Evolutionary conservation across 2,329 filamentous ascomycete species (phyloP).

Genomic region (Ophiostoma perfectum): DNA sequence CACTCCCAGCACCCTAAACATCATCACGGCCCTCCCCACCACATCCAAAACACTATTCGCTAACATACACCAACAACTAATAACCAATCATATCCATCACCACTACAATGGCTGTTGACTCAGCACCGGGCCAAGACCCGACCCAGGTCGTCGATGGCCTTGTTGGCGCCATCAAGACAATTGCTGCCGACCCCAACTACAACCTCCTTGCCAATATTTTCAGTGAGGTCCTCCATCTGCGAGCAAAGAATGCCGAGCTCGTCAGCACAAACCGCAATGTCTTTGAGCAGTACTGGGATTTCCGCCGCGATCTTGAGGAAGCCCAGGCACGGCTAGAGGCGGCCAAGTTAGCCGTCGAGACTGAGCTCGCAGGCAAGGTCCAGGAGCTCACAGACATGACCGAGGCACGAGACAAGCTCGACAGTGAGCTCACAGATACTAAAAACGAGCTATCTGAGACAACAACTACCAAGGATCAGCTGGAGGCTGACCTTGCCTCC

Average conservation of each 20-base stretch:
- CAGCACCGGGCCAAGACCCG: slow-evolving; percentile 19
- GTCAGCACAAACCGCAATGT: slow-evolving; percentile 32
- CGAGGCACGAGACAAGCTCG: slow-evolving; percentile 21
- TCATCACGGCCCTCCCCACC: not conserved
- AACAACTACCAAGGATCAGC: slow-evolving; percentile 13
- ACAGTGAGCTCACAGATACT: slow-evolving; percentile 26
- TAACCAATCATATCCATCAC: not conserved
- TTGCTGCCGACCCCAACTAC: slow-evolving; percentile 35
- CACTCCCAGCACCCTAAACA: not conserved
- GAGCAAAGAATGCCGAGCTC: slow-evolving; percentile 33
- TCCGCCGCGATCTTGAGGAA: slow-evolving; percentile 33
- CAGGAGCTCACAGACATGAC: slow-evolving; percentile 28
- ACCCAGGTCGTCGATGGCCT: slow-evolving; percentile 31
- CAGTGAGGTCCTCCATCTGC: slow-evolving; percentile 33
- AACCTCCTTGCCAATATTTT: slow-evolving; percentile 34
- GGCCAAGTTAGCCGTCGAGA: slow-evolving; percentile 30
- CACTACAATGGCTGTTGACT: slow-evolving; percentile 18
- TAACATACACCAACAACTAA: not conserved
- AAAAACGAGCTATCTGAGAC: slow-evolving; percentile 28
- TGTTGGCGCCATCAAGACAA: slow-evolving; percentile 34
- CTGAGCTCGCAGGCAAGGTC: slow-evolving; percentile 28
- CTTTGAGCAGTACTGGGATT: slow-evolving; percentile 34
- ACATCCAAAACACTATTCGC: not conserved
- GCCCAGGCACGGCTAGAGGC: slow-evolving; percentile 28
- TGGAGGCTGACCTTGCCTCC: slow-evolving; percentile 24